Base-by-base conservation (phyloP, 352 stramenopile genomes). In the Globisporangium nunn region DNA sequence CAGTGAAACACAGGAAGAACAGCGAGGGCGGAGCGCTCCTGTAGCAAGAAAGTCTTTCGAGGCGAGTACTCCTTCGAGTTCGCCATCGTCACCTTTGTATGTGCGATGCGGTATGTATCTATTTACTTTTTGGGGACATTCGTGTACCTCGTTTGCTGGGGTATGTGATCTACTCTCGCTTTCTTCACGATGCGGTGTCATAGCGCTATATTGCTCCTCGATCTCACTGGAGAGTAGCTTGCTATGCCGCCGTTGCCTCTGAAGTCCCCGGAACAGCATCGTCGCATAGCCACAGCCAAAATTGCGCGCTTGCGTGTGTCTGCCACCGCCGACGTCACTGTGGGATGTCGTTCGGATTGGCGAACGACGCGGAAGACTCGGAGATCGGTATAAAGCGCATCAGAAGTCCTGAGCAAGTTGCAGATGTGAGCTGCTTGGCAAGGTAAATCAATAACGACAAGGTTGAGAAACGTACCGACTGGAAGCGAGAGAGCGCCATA, bases 351-450 rank as follows among this genome's bases (percentile, higher is more conserved):
- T 91, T 93, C 35, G 82, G 80, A 54, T 93, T 89, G 10, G 82
- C 83, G 56, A 81, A 93, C 17, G 83, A 75, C 29, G 75, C 58
- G 1, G 65, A 70, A 2, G 78, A 87, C 59, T 91, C 81, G 17
- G 73, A 64, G 45, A 93, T 56, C 0, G 81, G 83, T 35, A 93
- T 88, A 5, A 85, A 71, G 43, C 82, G 73, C 81, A 93, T 93
- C 23, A 89, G 46, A 23, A 91, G 10, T 23, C 79, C 81, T 92
- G 53, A 1, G 52, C 17, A 45, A 49, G 6, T 28, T 33, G 33
- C 17, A 18, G 15, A 4, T 6, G 33, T 45, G 31, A 45, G 50
- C 6, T 35, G 28, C 15, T n/a, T 23, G n/a, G n/a, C 11, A 18
- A 17, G n/a, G 44, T 3, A 15, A 3, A 45, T 7, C 17, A 2